Conservation (phyloP, 2,329 filamentous ascomycete species). For the Alternaria incomplexa region DNA sequence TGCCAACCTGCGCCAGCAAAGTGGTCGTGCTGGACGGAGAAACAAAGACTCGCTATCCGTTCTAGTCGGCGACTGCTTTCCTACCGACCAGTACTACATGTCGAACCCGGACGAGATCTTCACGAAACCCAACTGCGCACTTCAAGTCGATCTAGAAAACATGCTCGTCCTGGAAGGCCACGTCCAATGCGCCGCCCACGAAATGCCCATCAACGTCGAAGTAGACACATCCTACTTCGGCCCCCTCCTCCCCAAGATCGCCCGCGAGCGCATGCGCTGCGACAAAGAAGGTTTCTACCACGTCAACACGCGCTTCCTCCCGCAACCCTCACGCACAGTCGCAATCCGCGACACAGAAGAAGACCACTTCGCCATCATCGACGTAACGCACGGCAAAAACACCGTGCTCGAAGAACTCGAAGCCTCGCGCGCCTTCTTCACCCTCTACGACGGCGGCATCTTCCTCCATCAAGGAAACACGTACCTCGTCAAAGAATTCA, state of each 20-base stretch:
- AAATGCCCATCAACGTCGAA: constrained; percentile 85
- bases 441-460: constrained; percentile 94
- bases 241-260: constrained; percentile 71
- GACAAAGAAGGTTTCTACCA: constrained; percentile 87
- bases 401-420: constrained; percentile 94
- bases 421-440: constrained; percentile 91
- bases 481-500: constrained; percentile 90
- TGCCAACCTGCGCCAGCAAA: constrained; percentile 92
- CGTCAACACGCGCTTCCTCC: constrained; percentile 85
- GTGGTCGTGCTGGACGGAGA: constrained; percentile 85
- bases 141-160: constrained; percentile 91
- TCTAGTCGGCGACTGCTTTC: constrained; percentile 85
- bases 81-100: constrained; percentile 97
- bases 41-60: constrained; percentile 94
- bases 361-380: constrained; percentile 91
- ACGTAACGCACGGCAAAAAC: constrained; percentile 83
- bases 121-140: constrained; percentile 84
- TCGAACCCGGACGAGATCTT: constrained; percentile 93
- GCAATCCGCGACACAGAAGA: constrained; percentile 89
- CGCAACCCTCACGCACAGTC: constrained; percentile 80
- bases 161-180: constrained; percentile 92
- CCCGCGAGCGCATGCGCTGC: constrained; percentile 72
- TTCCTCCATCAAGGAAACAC: constrained; percentile 95
- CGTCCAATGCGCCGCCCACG: constrained; percentile 91
- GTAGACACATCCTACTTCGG: constrained; percentile 83